Evolutionary conservation across 2,329 filamentous ascomycete genomes (phyloP).

Genomic region (Alternaria angustiovoidea): DNA sequence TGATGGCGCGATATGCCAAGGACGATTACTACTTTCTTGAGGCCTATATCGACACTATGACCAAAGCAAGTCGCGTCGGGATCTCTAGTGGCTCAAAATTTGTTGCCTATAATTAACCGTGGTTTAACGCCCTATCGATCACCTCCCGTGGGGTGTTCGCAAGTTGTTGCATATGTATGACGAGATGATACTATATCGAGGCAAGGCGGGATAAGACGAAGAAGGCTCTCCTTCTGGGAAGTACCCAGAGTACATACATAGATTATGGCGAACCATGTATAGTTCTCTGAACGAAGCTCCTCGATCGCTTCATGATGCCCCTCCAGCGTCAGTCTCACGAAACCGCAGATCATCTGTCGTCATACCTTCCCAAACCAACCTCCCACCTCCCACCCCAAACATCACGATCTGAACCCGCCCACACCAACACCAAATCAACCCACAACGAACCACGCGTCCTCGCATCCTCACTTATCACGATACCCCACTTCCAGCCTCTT

Average conservation of each 20-base stretch:
- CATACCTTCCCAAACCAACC: constrained; percentile 3
- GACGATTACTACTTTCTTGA: constrained; percentile 6
- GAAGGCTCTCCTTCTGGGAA: not conserved
- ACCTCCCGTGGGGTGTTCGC: not conserved
- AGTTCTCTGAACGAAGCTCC: not conserved
- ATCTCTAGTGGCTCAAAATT: not conserved
- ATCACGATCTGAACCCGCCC: not conserved
- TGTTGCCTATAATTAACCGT: not conserved
- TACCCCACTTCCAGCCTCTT: not conserved
- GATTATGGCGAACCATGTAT: too few species aligned
- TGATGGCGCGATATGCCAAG: not conserved
- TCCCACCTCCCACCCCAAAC: not conserved
- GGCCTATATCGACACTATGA: not conserved
- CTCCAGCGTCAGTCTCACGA: not conserved
- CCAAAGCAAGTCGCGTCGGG: not conserved
- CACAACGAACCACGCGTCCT: constrained; percentile 2
- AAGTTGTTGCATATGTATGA: not conserved
- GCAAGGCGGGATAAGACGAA: not conserved
- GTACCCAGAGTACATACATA: not conserved
- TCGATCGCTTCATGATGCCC: not conserved
- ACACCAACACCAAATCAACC: not conserved
- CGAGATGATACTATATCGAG: too few species aligned
- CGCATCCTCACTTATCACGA: not conserved
- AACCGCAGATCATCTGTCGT: constrained; percentile 11
- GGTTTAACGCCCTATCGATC: too few species aligned